Evolutionary conservation across 768 basidiomycete species (phyloP).

Genomic region (Russula abietina): DNA sequence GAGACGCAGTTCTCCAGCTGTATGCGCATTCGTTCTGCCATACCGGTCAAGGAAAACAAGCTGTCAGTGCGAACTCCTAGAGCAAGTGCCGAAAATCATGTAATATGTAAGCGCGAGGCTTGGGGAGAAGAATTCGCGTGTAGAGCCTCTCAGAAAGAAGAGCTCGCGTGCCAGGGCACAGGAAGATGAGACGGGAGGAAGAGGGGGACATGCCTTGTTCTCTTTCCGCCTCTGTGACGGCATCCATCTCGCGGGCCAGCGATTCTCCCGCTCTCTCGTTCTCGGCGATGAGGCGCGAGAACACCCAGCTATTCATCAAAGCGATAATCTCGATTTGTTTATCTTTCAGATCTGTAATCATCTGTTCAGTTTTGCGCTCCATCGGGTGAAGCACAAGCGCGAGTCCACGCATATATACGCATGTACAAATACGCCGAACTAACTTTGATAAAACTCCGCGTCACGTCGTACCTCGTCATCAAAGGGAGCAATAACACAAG

Average conservation of each 20-base stretch:
- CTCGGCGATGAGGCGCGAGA: constrained; percentile 19
- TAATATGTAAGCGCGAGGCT: neutral
- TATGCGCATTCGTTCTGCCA: constrained; percentile 20
- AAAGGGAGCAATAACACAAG: constrained; percentile 33
- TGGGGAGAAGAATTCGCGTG: neutral
- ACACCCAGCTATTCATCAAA: constrained; percentile 22
- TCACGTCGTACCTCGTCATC: constrained; percentile 34
- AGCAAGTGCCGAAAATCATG: neutral
- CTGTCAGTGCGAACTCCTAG: neutral
- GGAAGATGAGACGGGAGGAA: neutral
- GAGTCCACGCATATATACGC: constrained; percentile 21
- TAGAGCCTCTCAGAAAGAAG: neutral
- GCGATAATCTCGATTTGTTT: constrained; percentile 19
- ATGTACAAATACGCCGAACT: constrained; percentile 26
- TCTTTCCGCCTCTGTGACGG: constrained; percentile 19
- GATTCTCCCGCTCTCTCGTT: constrained; percentile 19
- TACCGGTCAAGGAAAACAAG: neutral
- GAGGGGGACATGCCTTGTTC: constrained; percentile 25
- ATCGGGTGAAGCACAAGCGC: neutral
- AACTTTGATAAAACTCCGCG: constrained; percentile 34
- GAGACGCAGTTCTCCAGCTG: constrained; percentile 19
- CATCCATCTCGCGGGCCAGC: constrained; percentile 21
- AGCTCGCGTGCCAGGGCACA: constrained; percentile 7
- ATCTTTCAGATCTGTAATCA: constrained; percentile 18
- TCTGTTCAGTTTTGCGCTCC: neutral